These are phyloP conservation scores for Arthonia radiata DNA, from an alignment of 495 filamentous ascomycete species.

Conservation along the genomic window DNA sequence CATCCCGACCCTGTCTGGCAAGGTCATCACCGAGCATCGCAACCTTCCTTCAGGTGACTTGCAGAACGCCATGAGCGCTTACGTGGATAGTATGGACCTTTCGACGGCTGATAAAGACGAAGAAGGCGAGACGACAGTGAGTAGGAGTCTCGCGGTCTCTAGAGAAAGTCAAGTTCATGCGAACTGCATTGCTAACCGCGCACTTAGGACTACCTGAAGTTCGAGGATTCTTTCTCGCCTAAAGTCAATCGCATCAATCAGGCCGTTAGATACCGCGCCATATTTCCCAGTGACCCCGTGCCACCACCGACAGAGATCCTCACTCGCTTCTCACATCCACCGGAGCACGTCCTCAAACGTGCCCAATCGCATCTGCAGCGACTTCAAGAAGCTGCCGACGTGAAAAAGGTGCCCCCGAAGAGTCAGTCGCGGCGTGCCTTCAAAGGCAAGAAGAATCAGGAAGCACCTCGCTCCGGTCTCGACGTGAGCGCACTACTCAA, in stretches of 20 bases:
- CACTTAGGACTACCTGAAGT: slow-evolving; percentile 37
- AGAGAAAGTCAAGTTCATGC: background rate
- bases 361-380: slow-evolving; percentile 28
- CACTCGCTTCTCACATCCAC: slow-evolving; percentile 48
- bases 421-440: slow-evolving; percentile 27
- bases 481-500: slow-evolving; percentile 59
- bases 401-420: slow-evolving; percentile 85
- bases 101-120: slow-evolving; percentile 36
- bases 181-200: slow-evolving; percentile 11
- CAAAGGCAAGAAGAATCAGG: slow-evolving; percentile 38
- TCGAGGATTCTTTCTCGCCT: slow-evolving; percentile 81
- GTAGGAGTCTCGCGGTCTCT: background rate
- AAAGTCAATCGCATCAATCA: slow-evolving; percentile 72
- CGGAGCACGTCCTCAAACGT: slow-evolving; percentile 33
- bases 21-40: slow-evolving; percentile 56
- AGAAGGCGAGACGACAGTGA: slow-evolving; percentile 32
- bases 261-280: slow-evolving; percentile 57
- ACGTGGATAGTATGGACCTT: slow-evolving; percentile 86
- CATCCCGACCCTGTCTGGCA: slow-evolving; percentile 76
- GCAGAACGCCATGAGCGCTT: slow-evolving; percentile 58
- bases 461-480: slow-evolving; percentile 76
- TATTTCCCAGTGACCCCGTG: slow-evolving; percentile 42
- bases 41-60: slow-evolving; percentile 60
- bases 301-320: slow-evolving; percentile 42
- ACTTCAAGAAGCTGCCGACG: slow-evolving; percentile 42